Base-by-base conservation (phyloP, 768 basidiomycete species). In the Russula lepida region DNA sequence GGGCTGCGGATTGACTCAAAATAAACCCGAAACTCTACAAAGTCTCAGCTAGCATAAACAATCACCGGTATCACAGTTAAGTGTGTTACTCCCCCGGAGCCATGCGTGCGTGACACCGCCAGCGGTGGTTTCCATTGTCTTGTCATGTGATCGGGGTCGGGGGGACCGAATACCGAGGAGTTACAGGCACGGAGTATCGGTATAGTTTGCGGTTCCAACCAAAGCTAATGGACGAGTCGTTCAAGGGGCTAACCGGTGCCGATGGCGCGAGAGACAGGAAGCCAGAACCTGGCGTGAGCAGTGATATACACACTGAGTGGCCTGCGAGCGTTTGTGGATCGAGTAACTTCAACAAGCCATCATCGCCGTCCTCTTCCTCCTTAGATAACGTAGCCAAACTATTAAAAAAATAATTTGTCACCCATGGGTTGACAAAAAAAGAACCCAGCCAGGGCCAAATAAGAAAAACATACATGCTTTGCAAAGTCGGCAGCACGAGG, bases 301-400 rank as follows among this genome's bases (percentile, higher is more conserved):
- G 62, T 44, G 68, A 69, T 50, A 69, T 69, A 46, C 68, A 66
- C 39, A 68, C 66, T 21, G 66, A 63, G 17, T 67, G 59, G 41
- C 70, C 74, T 9, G 65, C 44, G 19, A 72, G 60, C 19, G 69
- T 73, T 39, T 64, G 55, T 8, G 73, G 73, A 56, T 74, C 70
- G 32, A 73, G 65, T 39, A 73, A 60, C 27, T 66, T 69, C 33
- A 62, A 63, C 37, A 74, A 48, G 9, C 70, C 72, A n/a, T 68
- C 71, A 15, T 69, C 37, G 50, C 71, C 71, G 51, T 73, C 73
- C 47, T 71, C 71, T 51, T 73, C 73, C 47, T 72, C 69, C n/a
- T 71, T 73, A 2, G 72, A 72, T 23, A 74, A 62, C 13, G 73
- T 74, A 27, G 71, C 72, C 17, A 72, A 54, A 41, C 71, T 74